These are phyloP conservation scores for Kwoniella dejecticola DNA, from an alignment of 768 basidiomycete species.

Conservation along the genomic window DNA sequence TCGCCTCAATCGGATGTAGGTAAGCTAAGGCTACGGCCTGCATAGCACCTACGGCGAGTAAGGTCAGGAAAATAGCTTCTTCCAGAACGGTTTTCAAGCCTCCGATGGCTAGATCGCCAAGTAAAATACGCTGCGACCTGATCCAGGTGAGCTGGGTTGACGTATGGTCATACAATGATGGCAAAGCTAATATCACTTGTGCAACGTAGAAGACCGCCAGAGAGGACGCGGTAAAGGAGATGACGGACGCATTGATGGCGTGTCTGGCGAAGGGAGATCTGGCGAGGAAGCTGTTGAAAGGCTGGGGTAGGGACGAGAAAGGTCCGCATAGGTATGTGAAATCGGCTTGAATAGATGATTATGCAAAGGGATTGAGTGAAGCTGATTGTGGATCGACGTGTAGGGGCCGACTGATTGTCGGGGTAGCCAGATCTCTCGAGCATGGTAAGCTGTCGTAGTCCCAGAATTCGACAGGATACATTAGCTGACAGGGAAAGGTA, in stretches of 20 bases:
- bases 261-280: conserved; percentile 16
- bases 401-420: conserved; percentile 5
- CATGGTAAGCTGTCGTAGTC: conserved; percentile 4
- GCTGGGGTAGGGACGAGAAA: conserved; percentile 21
- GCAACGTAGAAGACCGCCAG: conserved; percentile 9
- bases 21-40: background rate
- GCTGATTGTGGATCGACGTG: background rate
- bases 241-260: conserved; percentile 18
- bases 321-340: conserved; percentile 5
- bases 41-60: conserved; percentile 4
- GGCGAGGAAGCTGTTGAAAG: conserved; percentile 7
- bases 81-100: conserved; percentile 12
- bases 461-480: background rate
- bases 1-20: background rate
- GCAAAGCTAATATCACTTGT: conserved; percentile 8
- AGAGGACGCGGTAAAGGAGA: conserved; percentile 9
- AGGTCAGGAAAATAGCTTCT: conserved; percentile 15
- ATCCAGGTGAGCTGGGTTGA: conserved; percentile 10
- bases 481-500: background rate
- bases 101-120: conserved; percentile 14
- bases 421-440: conserved; percentile 2
- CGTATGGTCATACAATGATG: background rate
- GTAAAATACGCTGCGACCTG: conserved; percentile 19
- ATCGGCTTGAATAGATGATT: too few species aligned
- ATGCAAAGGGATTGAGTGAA: background rate